A percentile compares a stretch with the other conserved stretches of the same genome.
Evolutionary conservation across 2,329 filamentous ascomycete genomes (phyloP).

Genomic region (Aspergillus sp.): DNA sequence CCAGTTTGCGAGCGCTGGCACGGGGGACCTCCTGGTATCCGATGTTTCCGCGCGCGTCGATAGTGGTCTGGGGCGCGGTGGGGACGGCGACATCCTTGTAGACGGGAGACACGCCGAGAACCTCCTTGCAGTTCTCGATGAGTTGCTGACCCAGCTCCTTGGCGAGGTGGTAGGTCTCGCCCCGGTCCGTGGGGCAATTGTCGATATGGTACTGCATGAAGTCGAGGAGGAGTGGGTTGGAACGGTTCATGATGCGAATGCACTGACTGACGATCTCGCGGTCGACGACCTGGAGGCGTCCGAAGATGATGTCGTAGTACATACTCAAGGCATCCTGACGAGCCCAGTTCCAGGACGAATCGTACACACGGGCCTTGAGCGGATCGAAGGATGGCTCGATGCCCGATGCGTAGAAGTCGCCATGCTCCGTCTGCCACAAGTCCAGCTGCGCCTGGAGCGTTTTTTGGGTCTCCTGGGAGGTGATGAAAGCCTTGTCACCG

Average conservation of each 20-base stretch:
- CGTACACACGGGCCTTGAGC: constrained; percentile 91
- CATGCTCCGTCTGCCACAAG: constrained; percentile 90
- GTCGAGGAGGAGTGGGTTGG: constrained; percentile 88
- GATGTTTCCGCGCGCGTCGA: constrained; percentile 86
- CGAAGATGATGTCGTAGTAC: constrained; percentile 99
- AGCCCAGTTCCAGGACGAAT: constrained; percentile 99
- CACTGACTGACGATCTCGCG: constrained; percentile 98
- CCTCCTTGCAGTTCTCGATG: constrained; percentile 95
- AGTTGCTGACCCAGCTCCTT: constrained; percentile 89
- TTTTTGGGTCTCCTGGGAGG: constrained; percentile 70
- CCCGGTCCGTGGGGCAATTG: constrained; percentile 91
- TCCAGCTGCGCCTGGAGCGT: constrained; percentile 89
- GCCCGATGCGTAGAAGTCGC: constrained; percentile 89
- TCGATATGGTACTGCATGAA: constrained; percentile 99
- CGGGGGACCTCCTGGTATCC: constrained; percentile 84
- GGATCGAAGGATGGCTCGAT: constrained; percentile 92
- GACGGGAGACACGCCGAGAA: constrained; percentile 71
- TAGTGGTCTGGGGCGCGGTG: constrained; percentile 84
- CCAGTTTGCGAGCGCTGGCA: constrained; percentile 86
- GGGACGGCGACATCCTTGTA: constrained; percentile 95
- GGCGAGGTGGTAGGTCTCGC: constrained; percentile 95
- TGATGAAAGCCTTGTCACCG: constrained; percentile 89
- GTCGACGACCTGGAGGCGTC: constrained; percentile 83
- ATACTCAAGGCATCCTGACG: constrained; percentile 94
- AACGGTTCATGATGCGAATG: constrained; percentile 98